Evolutionary conservation across 495 filamentous ascomycete genomes (phyloP).

Genomic region (Gamarada debralockiae): DNA sequence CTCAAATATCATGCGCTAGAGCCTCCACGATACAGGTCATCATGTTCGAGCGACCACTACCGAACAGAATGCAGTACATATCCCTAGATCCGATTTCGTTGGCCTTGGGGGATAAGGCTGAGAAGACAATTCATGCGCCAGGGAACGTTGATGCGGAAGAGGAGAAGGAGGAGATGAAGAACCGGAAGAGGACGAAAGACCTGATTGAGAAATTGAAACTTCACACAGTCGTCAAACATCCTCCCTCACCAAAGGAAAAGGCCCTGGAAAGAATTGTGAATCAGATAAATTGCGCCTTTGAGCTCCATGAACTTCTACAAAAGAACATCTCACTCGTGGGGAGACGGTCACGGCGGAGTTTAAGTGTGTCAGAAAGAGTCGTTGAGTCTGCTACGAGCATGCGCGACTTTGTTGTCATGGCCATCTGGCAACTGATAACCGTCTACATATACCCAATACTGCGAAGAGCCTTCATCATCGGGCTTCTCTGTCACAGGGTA

Average conservation of each 20-base stretch:
- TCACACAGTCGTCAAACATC: constrained; percentile 76
- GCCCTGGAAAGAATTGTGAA: constrained; percentile 79
- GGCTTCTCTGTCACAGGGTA: constrained; percentile 75
- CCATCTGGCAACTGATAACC: constrained; percentile 66
- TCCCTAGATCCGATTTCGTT: constrained; percentile 86
- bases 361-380: constrained; percentile 92
- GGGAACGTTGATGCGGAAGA: constrained; percentile 57
- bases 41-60: constrained; percentile 81
- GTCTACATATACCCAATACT: constrained; percentile 77
- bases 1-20: constrained; percentile 67
- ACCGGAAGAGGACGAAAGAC: constrained; percentile 47
- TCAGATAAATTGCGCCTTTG: constrained; percentile 94
- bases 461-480: constrained; percentile 66
- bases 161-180: constrained; percentile 54
- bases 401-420: constrained; percentile 68
- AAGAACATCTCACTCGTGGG: constrained; percentile 83
- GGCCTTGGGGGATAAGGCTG: constrained; percentile 74
- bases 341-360: constrained; percentile 70
- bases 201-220: constrained; percentile 87
- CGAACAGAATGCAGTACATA: constrained; percentile 92
- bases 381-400: constrained; percentile 88
- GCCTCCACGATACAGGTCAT: constrained; percentile 77
- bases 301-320: constrained; percentile 77
- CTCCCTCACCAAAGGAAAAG: constrained; percentile 76
- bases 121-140: constrained; percentile 30